A percentile compares a stretch with the other conserved stretches of the same genome.
These are phyloP conservation scores for Cryptococcus wingfieldii DNA, from an alignment of 1,284 basidiomycete genomes.

Conservation along the genomic window DNA sequence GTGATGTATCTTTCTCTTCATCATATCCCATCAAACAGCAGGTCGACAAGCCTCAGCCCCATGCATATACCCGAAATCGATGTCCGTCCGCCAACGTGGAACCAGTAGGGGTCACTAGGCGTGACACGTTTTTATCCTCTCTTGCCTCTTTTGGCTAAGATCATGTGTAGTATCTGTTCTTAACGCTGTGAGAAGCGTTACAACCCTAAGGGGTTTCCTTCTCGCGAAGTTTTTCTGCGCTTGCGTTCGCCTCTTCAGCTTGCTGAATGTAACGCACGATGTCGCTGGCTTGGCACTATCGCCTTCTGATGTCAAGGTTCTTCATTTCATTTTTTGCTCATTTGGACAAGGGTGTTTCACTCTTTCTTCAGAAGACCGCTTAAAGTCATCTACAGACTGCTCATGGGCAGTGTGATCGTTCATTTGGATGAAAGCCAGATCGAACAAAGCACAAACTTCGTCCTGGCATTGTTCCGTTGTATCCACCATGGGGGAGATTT, in stretches of 20 bases:
- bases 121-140: constrained; percentile 33
- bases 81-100: neutral
- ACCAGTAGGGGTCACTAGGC: neutral
- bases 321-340: neutral
- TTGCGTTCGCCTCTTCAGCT: constrained; percentile 4
- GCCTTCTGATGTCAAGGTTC: constrained; percentile 7
- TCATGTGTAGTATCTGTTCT: constrained; percentile 51
- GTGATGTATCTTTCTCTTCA: too few relatives aligned
- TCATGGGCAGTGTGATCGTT: too few relatives aligned
- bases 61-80: too few relatives aligned
- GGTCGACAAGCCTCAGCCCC: too few relatives aligned
- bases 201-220: constrained; percentile 33
- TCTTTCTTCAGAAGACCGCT: too few relatives aligned
- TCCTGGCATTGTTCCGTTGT: too few relatives aligned
- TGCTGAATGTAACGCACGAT: constrained; percentile 6
- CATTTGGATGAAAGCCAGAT: too few relatives aligned
- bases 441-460: too few relatives aligned
- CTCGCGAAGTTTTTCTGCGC: constrained; percentile 35
- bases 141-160: constrained; percentile 50
- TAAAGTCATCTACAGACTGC: too few relatives aligned
- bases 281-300: constrained; percentile 3
- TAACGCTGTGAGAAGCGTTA: constrained; percentile 45
- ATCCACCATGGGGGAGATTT: too few relatives aligned
- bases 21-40: too few relatives aligned
- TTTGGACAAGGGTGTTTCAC: too few relatives aligned